phyloP scores from a whole-genome alignment of 495 filamentous ascomycete genomes.

The Tuber microsphaerosporum region DNA sequence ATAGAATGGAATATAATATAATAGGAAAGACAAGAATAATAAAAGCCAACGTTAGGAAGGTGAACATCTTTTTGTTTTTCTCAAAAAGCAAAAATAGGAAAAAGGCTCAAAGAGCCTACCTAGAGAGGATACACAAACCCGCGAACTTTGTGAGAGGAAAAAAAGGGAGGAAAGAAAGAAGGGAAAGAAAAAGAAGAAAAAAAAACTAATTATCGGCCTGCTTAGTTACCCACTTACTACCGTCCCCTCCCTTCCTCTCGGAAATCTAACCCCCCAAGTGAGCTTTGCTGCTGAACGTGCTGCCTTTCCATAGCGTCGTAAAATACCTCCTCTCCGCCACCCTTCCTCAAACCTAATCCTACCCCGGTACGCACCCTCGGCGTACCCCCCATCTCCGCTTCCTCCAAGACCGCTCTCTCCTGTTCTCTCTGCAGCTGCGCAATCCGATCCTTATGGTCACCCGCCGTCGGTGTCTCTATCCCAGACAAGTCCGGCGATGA shows the following conservation, averaged over 20 bases:
- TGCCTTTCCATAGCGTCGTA: constrained; percentile 4
- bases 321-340: neutral
- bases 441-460: constrained; percentile 25
- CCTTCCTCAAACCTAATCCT: neutral
- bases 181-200: no score
- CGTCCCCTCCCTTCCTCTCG: constrained; percentile 3
- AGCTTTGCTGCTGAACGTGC: neutral
- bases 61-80: neutral
- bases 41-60: neutral
- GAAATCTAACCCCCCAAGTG: neutral
- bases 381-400: constrained; percentile 4
- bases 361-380: neutral
- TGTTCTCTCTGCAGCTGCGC: constrained; percentile 29
- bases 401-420: constrained; percentile 33
- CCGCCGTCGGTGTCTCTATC: constrained; percentile 23
- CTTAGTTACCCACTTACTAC: neutral
- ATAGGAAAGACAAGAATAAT: neutral
- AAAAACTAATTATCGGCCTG: neutral
- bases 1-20: neutral
- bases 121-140: neutral
- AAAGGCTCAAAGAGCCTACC: neutral
- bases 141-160: neutral
- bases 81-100: neutral
- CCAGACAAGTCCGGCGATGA: constrained; percentile 26
- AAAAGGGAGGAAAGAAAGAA: neutral